A percentile compares a stretch with the other conserved stretches of the same genome.
These are phyloP conservation scores for Chaetomium sp. DNA, from an alignment of 2,329 filamentous ascomycete genomes.

Conservation along the genomic window DNA sequence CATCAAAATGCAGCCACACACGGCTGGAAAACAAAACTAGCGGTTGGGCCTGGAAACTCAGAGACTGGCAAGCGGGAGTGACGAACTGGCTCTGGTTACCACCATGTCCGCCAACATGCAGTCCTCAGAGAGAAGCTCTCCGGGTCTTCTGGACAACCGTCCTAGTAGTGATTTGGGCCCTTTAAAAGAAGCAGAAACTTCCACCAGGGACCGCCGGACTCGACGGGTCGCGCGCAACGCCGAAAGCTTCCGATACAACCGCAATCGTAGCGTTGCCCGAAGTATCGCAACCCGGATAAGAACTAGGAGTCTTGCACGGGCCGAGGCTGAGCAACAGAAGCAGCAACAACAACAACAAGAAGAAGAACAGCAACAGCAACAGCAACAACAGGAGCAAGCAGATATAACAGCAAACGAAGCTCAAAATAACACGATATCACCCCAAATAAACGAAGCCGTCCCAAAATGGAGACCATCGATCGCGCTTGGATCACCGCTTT, in stretches of 20 bases:
- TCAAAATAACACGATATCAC: too few species aligned
- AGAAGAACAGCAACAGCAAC: background rate
- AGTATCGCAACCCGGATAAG: slow-evolving; percentile 1
- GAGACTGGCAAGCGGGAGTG: too few species aligned
- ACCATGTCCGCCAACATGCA: too few species aligned
- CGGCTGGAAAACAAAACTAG: too few species aligned
- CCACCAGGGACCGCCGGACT: background rate
- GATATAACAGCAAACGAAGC: too few species aligned
- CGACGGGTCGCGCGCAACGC: slow-evolving; percentile 3
- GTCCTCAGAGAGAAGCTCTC: too few species aligned
- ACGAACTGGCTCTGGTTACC: too few species aligned
- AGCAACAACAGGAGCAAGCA: background rate
- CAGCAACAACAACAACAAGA: background rate
- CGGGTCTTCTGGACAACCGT: too few species aligned
- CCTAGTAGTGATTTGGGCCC: too few species aligned
- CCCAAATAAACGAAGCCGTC: background rate
- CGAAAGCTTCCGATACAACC: slow-evolving; percentile 10
- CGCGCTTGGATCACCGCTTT: slow-evolving; percentile 30
- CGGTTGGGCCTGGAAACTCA: too few species aligned
- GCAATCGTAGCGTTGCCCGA: background rate
- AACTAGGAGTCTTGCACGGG: slow-evolving; percentile 7
- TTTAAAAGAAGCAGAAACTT: background rate
- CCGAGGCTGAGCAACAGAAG: background rate
- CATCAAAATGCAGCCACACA: too few species aligned
- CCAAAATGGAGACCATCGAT: slow-evolving; percentile 26